phyloP scores from a whole-genome alignment of 192 early-diverging fungal genomes.

The Physocladia obscura region DNA sequence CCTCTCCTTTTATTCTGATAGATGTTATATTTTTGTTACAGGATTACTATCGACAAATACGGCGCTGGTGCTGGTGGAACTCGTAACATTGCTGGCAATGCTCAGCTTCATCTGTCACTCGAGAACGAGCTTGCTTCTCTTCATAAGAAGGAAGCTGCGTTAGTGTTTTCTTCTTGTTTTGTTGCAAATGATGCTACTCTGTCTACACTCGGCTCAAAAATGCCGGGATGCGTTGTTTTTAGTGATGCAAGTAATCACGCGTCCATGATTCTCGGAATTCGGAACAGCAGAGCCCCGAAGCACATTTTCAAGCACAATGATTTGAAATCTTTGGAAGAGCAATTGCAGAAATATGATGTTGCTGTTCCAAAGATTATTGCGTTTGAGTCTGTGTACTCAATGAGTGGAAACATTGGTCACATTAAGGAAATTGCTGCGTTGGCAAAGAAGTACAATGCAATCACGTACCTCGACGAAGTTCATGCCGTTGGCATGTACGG shows the following conservation, averaged over 20 bases:
- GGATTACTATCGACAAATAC: conserved; percentile 85
- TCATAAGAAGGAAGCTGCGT: conserved; percentile 82
- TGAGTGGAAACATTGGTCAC: conserved; percentile 90
- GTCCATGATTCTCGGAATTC: conserved; percentile 98
- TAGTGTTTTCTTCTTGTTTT: conserved; percentile 96
- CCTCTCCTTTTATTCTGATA: too few species aligned
- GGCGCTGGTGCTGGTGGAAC: conserved; percentile 98
- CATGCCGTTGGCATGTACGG: conserved; percentile 98
- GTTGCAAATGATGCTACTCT: conserved; percentile 95
- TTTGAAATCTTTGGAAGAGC: conserved; percentile 79
- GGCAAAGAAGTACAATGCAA: conserved; percentile 92
- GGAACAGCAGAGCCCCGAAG: conserved; percentile 83
- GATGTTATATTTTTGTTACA: conserved; percentile 26
- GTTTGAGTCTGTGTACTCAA: conserved; percentile 95
- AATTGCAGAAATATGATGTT: conserved; percentile 75
- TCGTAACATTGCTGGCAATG: conserved; percentile 98
- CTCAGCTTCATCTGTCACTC: conserved; percentile 87
- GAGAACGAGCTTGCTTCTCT: conserved; percentile 89
- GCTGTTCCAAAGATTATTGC: conserved; percentile 89
- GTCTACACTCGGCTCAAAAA: conserved; percentile 78
- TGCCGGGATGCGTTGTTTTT: conserved; percentile 90
- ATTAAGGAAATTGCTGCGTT: conserved; percentile 85
- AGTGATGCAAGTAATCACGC: conserved; percentile 92
- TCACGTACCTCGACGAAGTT: conserved; percentile 95
- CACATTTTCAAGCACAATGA: conserved; percentile 93